These are phyloP conservation scores for Porcisia hertigi DNA, from an alignment of 208 protist genomes.

Conservation along the genomic window DNA sequence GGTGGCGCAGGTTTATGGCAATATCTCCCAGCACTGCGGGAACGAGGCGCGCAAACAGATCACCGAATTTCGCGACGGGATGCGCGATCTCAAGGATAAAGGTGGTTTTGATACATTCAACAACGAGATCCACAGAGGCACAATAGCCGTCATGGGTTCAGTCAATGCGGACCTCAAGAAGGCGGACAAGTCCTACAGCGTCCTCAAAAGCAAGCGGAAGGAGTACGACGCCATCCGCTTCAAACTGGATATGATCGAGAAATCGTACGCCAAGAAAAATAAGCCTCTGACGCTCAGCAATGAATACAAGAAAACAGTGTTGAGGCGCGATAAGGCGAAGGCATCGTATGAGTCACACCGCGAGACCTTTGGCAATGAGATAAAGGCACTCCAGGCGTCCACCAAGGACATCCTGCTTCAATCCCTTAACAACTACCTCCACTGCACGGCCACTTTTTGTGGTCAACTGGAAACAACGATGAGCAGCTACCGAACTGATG, in stretches of 20 bases:
- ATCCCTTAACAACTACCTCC: constrained; percentile 60
- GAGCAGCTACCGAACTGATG: constrained; percentile 48
- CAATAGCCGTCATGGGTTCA: constrained; percentile 28
- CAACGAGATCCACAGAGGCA: constrained; percentile 44
- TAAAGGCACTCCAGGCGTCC: constrained; percentile 32
- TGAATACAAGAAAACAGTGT: constrained; percentile 49
- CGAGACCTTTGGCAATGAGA: constrained; percentile 29
- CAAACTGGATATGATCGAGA: constrained; percentile 59
- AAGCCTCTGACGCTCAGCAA: constrained; percentile 53
- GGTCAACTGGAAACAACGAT: constrained; percentile 56
- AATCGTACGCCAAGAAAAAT: constrained; percentile 69
- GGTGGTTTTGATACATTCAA: constrained; percentile 56
- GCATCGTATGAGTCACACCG: constrained; percentile 37
- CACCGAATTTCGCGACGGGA: constrained; percentile 45
- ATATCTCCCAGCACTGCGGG: constrained; percentile 40
- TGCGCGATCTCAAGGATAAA: constrained; percentile 66
- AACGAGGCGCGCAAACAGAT: constrained; percentile 26
- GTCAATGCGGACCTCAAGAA: constrained; percentile 45
- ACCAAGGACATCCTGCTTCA: constrained; percentile 26
- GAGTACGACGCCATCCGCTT: constrained; percentile 54
- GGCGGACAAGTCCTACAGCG: constrained; percentile 39
- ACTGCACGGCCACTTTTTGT: constrained; percentile 45
- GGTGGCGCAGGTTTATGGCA: constrained; percentile 47
- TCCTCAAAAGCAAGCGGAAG: constrained; percentile 41
- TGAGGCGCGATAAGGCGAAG: constrained; percentile 49